These are phyloP conservation scores for Mucor circinelloides DNA, from an alignment of 371 early-diverging fungal genomes.

Conservation along the genomic window DNA sequence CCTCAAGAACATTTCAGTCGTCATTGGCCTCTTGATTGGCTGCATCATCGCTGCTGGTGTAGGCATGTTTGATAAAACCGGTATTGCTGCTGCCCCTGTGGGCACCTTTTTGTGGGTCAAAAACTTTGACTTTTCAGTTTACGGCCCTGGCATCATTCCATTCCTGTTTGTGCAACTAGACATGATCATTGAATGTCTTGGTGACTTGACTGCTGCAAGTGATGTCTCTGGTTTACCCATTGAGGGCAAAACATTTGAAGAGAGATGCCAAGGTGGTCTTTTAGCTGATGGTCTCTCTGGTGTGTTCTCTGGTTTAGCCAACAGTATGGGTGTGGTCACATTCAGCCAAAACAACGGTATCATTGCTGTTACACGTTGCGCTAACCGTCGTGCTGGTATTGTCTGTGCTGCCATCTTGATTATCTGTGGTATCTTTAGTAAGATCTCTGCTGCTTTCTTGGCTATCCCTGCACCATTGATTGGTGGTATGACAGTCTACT, in stretches of 20 bases:
- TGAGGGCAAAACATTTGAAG: conserved; percentile 58
- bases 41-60: conserved; percentile 55
- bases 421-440: conserved; percentile 58
- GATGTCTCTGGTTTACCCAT: conserved; percentile 61
- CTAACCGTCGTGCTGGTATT: conserved; percentile 58
- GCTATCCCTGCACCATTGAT: conserved; percentile 56
- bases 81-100: conserved; percentile 52
- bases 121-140: conserved; percentile 52
- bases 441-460: conserved; percentile 60
- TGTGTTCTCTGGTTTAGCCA: conserved; percentile 52
- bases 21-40: conserved; percentile 59
- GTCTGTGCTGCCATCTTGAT: conserved; percentile 57
- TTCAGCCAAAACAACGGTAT: conserved; percentile 68
- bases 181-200: conserved; percentile 57
- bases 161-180: conserved; percentile 55
- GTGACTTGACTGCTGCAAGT: conserved; percentile 64
- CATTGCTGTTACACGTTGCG: conserved; percentile 63
- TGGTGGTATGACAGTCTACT: conserved; percentile 62
- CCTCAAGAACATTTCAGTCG: conserved; percentile 59
- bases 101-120: conserved; percentile 64
- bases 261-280: conserved; percentile 62
- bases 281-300: conserved; percentile 61
- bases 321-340: conserved; percentile 59
- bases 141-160: conserved; percentile 62
- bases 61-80: conserved; percentile 54